Base-by-base conservation (phyloP, 768 basidiomycete genomes). In the Suillus lakei region DNA sequence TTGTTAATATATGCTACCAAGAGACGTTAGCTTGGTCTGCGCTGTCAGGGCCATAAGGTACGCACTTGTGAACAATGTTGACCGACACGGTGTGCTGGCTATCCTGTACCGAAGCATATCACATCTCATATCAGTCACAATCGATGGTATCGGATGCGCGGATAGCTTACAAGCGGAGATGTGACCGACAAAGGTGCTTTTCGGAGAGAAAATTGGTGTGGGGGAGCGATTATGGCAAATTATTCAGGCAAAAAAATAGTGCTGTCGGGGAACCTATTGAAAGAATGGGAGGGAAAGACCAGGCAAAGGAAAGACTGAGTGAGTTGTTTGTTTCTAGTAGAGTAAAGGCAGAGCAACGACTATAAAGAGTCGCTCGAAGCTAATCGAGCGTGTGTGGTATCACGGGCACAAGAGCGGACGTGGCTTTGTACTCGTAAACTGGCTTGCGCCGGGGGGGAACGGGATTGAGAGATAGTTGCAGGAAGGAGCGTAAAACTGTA, bases 361-460 rank as follows among this genome's bases (percentile, higher is more conserved):
- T 68, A 69, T 73, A 73, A 66, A 77, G 75, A 78, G 79, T 78
- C 80, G 69, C 84, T 85, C 84, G 83, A 83, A 85, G 72, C 79
- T 76, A 86, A 86, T 82, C 83, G 84, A 84, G 83, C 77, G 76
- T 70, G 77, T 74, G 71, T 67, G 70, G 73, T 63, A 43, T 67
- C 65, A 67, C 72, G 68, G 69, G 70, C 56, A 66, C 69, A 67
- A 68, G 71, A 70, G 68, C 69, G 69, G 70, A 65, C 66, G 68
- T 63, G 70, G 69, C 73, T 67, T 68, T 68, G 74, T 64, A 71
- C 74, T 71, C 71, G 65, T 64, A 71, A 74, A 67, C 68, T 61
- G 70, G 72, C 65, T 68, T 65, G 67, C 64, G 72, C 68, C 69
- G 68, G 68, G 66, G 64, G 39, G 67, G 63, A 62, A 61, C 69